phyloP scores from a whole-genome alignment of 2,329 filamentous ascomycete species.

The Penicillium expansum region DNA sequence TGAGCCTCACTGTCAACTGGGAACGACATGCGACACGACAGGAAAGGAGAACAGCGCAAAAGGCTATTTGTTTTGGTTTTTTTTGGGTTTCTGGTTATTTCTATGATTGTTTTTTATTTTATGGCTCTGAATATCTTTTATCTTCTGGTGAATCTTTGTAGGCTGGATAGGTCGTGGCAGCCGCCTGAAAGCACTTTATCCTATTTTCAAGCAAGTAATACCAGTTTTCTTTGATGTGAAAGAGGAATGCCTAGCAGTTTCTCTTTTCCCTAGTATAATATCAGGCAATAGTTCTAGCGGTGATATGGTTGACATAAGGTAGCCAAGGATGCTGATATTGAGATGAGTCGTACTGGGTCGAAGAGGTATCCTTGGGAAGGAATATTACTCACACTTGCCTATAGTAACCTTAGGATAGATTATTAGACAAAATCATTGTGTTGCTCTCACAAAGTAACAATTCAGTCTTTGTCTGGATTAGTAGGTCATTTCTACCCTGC shows the following conservation, averaged over 20 bases:
- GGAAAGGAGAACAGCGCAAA: background rate
- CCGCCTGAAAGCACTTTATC: background rate
- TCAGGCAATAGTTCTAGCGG: background rate
- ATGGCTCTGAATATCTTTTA: no score
- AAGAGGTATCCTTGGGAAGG: background rate
- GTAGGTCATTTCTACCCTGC: no score
- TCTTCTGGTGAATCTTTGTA: background rate
- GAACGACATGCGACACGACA: background rate
- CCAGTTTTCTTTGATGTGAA: background rate
- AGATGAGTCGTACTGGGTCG: background rate
- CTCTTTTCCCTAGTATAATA: background rate
- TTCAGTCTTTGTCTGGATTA: background rate
- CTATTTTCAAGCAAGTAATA: background rate
- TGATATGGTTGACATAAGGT: background rate
- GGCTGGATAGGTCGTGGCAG: background rate
- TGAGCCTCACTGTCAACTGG: background rate
- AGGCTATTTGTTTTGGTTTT: background rate
- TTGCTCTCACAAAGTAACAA: no score
- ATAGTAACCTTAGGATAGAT: background rate
- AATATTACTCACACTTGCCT: background rate
- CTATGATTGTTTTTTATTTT: background rate
- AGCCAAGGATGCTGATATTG: background rate
- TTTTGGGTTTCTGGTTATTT: background rate
- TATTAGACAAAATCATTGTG: background rate
- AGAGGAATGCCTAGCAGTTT: background rate